These are phyloP conservation scores for Herpetospermum pedunculosum DNA, from an alignment of 306 rosid genomes.

Conservation along the genomic window DNA sequence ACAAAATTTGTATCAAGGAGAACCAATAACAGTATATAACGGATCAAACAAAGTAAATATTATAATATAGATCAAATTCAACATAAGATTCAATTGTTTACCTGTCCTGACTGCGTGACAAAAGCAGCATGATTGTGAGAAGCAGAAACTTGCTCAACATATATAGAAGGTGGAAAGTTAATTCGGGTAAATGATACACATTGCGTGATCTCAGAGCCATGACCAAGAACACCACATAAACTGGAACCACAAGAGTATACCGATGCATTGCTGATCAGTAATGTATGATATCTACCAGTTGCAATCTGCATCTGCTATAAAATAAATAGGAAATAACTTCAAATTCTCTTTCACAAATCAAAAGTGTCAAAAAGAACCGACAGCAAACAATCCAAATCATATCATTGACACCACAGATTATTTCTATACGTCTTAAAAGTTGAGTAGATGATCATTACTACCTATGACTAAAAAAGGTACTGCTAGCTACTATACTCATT, in stretches of 20 bases:
- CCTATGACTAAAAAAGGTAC: not conserved
- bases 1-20: not conserved
- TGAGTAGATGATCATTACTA: not conserved
- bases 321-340: slow-evolving; percentile 17
- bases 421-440: not conserved
- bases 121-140: slow-evolving; percentile 86
- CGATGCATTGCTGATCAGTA: slow-evolving; percentile 60
- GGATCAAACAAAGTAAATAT: not conserved
- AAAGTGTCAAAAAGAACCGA: not conserved
- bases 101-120: slow-evolving; percentile 79
- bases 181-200: slow-evolving; percentile 61
- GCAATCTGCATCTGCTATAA: slow-evolving; percentile 77
- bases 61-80: not conserved
- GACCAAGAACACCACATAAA: slow-evolving; percentile 90
- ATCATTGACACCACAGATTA: not conserved
- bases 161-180: slow-evolving; percentile 43
- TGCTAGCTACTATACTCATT: not conserved
- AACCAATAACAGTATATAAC: not conserved
- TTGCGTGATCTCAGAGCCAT: slow-evolving; percentile 71
- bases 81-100: slow-evolving; percentile 17
- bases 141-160: slow-evolving; percentile 72
- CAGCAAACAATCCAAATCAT: too few relatives aligned
- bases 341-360: not conserved
- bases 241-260: slow-evolving; percentile 85
- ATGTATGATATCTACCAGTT: slow-evolving; percentile 78